Evolutionary conservation across 768 basidiomycete genomes (phyloP).

Genomic region (Cantharellus cinnabarinus): DNA sequence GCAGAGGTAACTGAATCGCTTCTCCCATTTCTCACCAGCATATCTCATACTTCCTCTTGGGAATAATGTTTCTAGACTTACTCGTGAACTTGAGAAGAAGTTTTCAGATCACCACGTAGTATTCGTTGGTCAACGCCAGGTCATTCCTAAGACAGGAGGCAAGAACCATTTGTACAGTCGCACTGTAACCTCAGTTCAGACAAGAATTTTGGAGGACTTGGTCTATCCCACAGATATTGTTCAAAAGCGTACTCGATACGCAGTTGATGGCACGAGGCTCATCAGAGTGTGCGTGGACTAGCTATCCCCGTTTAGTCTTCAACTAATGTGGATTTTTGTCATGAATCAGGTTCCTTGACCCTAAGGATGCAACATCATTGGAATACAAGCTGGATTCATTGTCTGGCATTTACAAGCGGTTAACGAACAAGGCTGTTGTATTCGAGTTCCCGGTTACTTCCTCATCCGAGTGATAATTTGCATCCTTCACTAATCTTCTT

Average conservation of each 20-base stretch:
- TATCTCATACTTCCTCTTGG: background rate
- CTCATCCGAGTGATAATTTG: background rate
- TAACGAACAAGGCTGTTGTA: constrained; percentile 93
- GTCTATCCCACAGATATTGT: constrained; percentile 98
- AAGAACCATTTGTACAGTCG: constrained; percentile 96
- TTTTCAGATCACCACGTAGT: constrained; percentile 99
- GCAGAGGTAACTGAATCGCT: constrained; percentile 43
- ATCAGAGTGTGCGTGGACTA: constrained; percentile 70
- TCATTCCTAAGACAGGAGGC: constrained; percentile 88
- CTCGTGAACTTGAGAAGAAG: constrained; percentile 99
- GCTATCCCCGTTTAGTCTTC: constrained; percentile 12
- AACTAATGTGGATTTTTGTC: background rate
- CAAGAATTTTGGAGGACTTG: constrained; percentile 95
- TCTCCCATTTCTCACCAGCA: background rate
- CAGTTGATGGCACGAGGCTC: constrained; percentile 83
- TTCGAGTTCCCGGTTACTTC: constrained; percentile 63
- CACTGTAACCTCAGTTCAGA: constrained; percentile 93
- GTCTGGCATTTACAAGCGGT: constrained; percentile 83
- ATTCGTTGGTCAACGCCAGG: constrained; percentile 94
- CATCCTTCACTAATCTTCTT: no score
- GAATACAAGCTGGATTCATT: constrained; percentile 99
- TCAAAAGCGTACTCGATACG: constrained; percentile 90
- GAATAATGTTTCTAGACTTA: constrained; percentile 40
- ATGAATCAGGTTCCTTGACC: constrained; percentile 67
- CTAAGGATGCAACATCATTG: constrained; percentile 91